Percentiles rank a stretch among this genome's conserved stretches.
Conservation (phyloP, 768 basidiomycete genomes). For the Hysterangium stoloniferum region DNA sequence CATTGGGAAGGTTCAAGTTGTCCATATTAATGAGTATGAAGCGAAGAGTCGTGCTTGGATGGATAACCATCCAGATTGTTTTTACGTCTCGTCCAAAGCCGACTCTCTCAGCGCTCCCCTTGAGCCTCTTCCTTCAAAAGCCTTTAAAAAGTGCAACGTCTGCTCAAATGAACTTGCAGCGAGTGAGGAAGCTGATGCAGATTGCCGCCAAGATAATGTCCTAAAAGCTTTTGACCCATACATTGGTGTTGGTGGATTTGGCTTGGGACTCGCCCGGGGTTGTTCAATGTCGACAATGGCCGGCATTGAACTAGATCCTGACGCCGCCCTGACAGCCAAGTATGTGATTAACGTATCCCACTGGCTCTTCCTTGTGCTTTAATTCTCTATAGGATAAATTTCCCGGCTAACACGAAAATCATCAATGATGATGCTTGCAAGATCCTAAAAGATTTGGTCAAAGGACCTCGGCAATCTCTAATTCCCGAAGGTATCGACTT, state of each 20-base stretch:
- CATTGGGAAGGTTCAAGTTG: constrained; percentile 3
- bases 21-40: constrained; percentile 6
- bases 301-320: constrained; percentile 68
- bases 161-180: neutral
- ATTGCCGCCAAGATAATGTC: constrained; percentile 6
- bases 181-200: neutral
- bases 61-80: neutral
- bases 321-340: constrained; percentile 61
- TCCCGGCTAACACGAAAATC: constrained; percentile 2
- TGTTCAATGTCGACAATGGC: constrained; percentile 51
- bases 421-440: constrained; percentile 8
- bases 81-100: constrained; percentile 1
- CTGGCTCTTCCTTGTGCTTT: neutral
- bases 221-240: constrained; percentile 36
- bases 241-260: constrained; percentile 51
- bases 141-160: neutral
- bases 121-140: neutral
- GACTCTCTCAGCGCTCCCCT: neutral
- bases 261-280: constrained; percentile 45
- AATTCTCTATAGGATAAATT: constrained; percentile 4
- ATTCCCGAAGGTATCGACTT: constrained; percentile 49
- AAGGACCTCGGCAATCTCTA: constrained; percentile 20
- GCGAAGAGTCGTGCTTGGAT: neutral
- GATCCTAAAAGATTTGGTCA: neutral
- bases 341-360: constrained; percentile 23